Conservation (phyloP, 1,284 basidiomycete species). For the Omphalotus olearius region DNA sequence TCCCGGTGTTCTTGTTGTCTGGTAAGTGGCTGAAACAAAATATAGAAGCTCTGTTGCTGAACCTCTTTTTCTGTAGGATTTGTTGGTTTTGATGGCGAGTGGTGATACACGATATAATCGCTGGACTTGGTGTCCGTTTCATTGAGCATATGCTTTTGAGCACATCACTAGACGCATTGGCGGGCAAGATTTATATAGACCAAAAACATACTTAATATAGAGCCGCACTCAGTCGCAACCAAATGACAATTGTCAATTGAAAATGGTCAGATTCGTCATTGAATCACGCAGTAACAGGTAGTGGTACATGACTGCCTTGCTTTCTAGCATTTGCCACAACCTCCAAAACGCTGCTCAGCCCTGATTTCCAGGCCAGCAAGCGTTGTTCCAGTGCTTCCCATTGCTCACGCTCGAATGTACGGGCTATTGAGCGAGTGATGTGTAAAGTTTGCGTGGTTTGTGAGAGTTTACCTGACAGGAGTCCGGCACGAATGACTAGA, state of each 20-base stretch:
- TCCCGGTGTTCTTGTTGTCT: conserved; percentile 70
- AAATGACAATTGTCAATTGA: not conserved
- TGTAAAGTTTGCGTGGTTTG: conserved; percentile 77
- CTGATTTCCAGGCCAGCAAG: conserved; percentile 76
- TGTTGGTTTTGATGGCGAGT: conserved; percentile 79
- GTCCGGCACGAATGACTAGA: conserved; percentile 79
- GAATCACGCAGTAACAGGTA: conserved; percentile 11
- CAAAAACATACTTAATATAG: too few relatives aligned
- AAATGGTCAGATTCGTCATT: not conserved
- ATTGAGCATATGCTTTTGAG: not conserved
- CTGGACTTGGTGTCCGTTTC: not conserved
- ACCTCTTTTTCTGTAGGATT: conserved; percentile 47
- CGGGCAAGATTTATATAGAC: not conserved
- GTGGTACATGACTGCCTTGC: conserved; percentile 30
- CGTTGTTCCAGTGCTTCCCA: conserved; percentile 84
- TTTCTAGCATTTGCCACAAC: conserved; percentile 60
- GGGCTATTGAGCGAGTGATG: conserved; percentile 74
- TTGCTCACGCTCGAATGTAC: conserved; percentile 74
- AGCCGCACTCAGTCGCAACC: not conserved
- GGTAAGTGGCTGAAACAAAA: conserved; percentile 39
- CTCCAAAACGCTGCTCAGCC: conserved; percentile 63
- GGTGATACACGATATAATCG: conserved; percentile 38
- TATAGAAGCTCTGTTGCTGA: conserved; percentile 2
- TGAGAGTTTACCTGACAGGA: conserved; percentile 82
- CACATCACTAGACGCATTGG: not conserved